These are phyloP conservation scores for Trichoderma sp. DNA, from an alignment of 2,329 filamentous ascomycete genomes.

Conservation along the genomic window DNA sequence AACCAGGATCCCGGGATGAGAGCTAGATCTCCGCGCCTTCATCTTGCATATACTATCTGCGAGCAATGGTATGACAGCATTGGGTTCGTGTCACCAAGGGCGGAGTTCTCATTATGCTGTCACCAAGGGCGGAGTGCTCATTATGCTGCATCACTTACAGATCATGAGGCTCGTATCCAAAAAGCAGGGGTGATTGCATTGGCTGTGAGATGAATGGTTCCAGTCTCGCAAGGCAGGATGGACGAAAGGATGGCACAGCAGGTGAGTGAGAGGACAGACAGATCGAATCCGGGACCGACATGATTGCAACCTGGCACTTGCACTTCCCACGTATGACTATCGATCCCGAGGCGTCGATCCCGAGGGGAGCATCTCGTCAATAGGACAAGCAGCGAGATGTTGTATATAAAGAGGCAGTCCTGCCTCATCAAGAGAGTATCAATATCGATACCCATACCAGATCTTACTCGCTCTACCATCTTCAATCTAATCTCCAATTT, in stretches of 20 bases:
- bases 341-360: neutral
- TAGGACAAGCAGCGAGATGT: neutral
- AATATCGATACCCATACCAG: neutral
- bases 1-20: neutral
- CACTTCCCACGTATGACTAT: neutral
- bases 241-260: neutral
- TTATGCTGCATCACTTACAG: neutral
- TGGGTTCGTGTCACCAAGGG: neutral
- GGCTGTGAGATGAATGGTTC: neutral
- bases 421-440: neutral
- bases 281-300: neutral
- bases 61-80: neutral
- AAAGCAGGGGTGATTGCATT: neutral
- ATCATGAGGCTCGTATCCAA: neutral
- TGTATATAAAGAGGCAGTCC: neutral
- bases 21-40: neutral
- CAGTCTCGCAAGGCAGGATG: neutral
- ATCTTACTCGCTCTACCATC: neutral
- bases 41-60: slow-evolving; percentile 20
- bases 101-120: neutral
- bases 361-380: neutral
- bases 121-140: neutral
- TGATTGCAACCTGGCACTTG: neutral
- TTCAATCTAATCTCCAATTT: neutral
- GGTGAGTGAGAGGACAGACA: neutral